Evolutionary conservation across 1,284 basidiomycete species (phyloP), one percentile per base, ranked within the genome.

Genomic region (Ganoderma leucocontextum): DNA sequence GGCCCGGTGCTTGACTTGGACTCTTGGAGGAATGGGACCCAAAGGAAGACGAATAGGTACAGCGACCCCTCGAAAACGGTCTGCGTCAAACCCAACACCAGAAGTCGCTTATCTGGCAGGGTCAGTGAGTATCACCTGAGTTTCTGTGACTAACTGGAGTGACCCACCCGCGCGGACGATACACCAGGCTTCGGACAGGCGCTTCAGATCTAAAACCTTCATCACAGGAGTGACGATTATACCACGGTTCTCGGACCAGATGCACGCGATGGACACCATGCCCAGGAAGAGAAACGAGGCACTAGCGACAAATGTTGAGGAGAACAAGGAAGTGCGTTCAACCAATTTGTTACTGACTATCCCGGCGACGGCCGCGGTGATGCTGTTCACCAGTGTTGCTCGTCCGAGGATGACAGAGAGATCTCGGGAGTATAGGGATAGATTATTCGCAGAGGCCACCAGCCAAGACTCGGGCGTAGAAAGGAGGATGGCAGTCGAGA

Each of bases 21-120:
- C 75, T 91, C 89, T 78, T 93, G 90, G 10, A 93, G 81, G 1
- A 88, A 84, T 0, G 91, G 91, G 0, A 93, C 92, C 91, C 91
- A 93, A 70, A 91, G 83, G 80, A 93, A 93, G 72, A 93, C 92
- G 78, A 93, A 93, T 67, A 93, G 85, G 78, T 93, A 93, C 91
- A 93, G 91, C 7, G 90, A 91, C 1, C 91, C 91, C 75, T 93
- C 91, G 75, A 93, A 93, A 76, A 89, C 91, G 0, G 91, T 93
- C 76, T 93, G 91, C 0, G 88, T 89, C 63, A 92, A 80, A 17
- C 91, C 90, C n/a, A 93, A 84, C n/a, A 86, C 85, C 66, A 92
- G 79, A 17, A 93, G 82, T 33, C 86, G 77, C 0, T 86, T 84
- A 75, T 93, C 91, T 90, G 71, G 33, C 49, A 33, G 47, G 68